These are phyloP conservation scores for Thoreauomyces humboldtii DNA, from an alignment of 192 early-diverging fungal species.

Conservation along the genomic window DNA sequence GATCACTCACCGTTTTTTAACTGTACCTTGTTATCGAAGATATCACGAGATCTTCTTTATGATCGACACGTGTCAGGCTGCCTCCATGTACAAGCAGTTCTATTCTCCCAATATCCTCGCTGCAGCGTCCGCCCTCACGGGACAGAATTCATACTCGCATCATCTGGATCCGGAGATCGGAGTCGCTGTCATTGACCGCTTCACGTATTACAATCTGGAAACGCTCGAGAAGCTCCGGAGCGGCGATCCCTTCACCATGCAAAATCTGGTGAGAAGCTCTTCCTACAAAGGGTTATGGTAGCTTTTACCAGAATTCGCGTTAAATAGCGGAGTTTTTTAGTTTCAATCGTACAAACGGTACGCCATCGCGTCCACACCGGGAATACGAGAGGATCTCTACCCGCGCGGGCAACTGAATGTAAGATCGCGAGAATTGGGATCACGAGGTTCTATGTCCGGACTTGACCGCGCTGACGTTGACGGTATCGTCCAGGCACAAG, in stretches of 20 bases:
- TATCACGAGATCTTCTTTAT: conserved; percentile 99
- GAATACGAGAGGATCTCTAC: conserved; percentile 83
- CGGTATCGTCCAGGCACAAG: conserved; percentile 45
- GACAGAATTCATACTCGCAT: conserved; percentile 93
- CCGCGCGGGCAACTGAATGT: conserved; percentile 75
- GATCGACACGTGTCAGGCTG: conserved; percentile 98
- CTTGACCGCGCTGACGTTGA: background rate
- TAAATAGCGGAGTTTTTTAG: no score
- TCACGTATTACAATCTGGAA: conserved; percentile 93
- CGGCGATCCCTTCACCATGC: conserved; percentile 71
- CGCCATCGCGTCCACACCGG: conserved; percentile 79
- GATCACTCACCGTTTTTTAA: no score
- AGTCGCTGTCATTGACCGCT: conserved; percentile 96
- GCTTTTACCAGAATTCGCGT: no score
- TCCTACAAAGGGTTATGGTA: no score
- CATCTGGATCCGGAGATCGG: conserved; percentile 91
- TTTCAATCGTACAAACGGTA: conserved; percentile 78
- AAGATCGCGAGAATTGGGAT: conserved; percentile 17
- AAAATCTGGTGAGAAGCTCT: conserved; percentile 76
- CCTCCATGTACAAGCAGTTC: conserved; percentile 92
- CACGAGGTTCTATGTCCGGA: background rate
- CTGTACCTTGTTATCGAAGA: conserved; percentile 36
- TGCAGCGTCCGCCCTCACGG: conserved; percentile 79
- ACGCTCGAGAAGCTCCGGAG: conserved; percentile 84
- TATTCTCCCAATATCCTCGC: conserved; percentile 92